Evolutionary conservation across 129 eudicot genomes (phyloP), one percentile per base, ranked within the genome.

Genomic region (Flaveria robusta): DNA sequence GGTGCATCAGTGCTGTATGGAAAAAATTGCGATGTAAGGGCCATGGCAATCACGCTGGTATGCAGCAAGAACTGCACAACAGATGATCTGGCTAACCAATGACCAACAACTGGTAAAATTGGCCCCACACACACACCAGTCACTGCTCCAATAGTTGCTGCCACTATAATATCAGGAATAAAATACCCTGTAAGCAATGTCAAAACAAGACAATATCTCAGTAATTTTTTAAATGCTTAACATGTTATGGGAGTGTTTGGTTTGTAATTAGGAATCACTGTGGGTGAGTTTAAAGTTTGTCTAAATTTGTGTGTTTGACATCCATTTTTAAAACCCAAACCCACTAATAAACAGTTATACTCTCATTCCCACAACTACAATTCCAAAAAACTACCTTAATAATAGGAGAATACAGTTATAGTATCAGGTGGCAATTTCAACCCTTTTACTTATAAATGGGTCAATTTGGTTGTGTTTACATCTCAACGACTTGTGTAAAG

Each of bases 41-140:
- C 97, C 87, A 91, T 66, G 59, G 90, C 84, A 80, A 91, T 80
- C 58, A 87, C 89, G 74, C 71, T 87, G 11, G 70, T 69, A 49
- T 91, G 97, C 82, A 91, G 85, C 77, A 91, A 83, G 77, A 87
- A 72, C 60, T 80, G 81, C 87, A 88, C 37, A 26, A 89, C 79
- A 66, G 92, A 79, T 65, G 88, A 68, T 80, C 81, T 85, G 79
- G 96, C 86, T 77, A 91, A 69, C 96, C 97, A 88, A 51, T 79
- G 77, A 52, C 96, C 87, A 72, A 85, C 72, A 68, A 87, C 89
- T 68, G 97, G 97, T 77, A 91, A 47, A 76, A 88, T 70, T 22
- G 97, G 97, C 18, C 97, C 96, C 79, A 87, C 78, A 80, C 90
- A 91, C 87, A 87, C 87, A 60, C 92, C 90, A 55, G 89, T 89